Evolutionary conservation across 352 stramenopile species (phyloP), one percentile per base, ranked within the genome.

Genomic region (Peronospora farinosa): DNA sequence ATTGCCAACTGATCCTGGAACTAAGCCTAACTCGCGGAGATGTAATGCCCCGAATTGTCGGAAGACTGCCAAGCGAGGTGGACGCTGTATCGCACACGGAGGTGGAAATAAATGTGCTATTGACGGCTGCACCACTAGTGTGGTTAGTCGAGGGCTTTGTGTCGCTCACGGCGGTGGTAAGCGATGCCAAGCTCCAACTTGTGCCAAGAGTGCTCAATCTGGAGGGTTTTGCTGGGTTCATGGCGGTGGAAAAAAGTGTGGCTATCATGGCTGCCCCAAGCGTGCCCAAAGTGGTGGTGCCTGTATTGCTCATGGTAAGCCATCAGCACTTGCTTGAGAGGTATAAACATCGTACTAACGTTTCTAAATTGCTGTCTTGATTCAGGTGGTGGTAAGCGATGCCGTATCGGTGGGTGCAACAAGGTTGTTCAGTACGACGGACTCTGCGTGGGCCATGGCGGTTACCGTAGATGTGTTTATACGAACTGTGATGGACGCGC

Each of bases 231-330:
- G 67, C 48, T 69, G 64, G 60, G 47, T 71, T 35, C 73, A 82
- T 37, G 73, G 73, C 19, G 73, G 73, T 37, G 73, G 73, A 31
- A 84, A 84, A 40, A 74, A 75, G n/a, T 84, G 72, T 37, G 66
- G 70, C 31, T 62, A 62, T 23, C 48, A 65, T 5, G 60, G 60
- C 0, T 83, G 72, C 37, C 45, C 57, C 27, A 80, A 76, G 45
- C 56, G 66, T 27, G 70, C 72, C 6, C 72, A 80, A 38, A 78
- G 66, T 2, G 69, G 67, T 32, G 69, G 72, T 7, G 70, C 65
- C 28, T 80, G 67, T 32, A 73, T 71, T 61, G 57, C 67, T 38
- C 73, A 84, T 50, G 73, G 73, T 54, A 51, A 49, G 50, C 40
- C n/a, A n/a, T n/a, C n/a, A n/a, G n/a, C n/a, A n/a, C 13, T n/a